phyloP scores from a whole-genome alignment of 805 yeast species.

The Lipomyces lipofer region DNA sequence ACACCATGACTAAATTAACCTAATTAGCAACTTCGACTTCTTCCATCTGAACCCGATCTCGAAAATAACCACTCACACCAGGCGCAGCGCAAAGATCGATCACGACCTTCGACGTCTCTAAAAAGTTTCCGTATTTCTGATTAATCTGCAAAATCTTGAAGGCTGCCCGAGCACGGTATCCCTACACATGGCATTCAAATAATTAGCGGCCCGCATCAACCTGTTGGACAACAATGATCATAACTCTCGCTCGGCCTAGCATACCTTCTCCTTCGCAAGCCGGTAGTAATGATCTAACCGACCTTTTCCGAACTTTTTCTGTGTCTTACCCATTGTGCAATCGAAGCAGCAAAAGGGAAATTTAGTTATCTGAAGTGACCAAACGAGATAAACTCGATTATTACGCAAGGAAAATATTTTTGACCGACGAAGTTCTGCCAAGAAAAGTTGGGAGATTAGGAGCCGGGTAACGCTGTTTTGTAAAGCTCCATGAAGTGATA shows the following conservation, averaged over 20 bases:
- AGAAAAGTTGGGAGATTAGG: slow-evolving; percentile 1
- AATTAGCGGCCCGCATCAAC: neutral
- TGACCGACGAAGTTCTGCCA: neutral
- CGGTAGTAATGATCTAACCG: slow-evolving; percentile 97
- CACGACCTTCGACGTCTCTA: slow-evolving; percentile 92
- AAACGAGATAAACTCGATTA: neutral
- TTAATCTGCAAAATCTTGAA: slow-evolving; percentile 93
- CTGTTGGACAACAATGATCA: neutral
- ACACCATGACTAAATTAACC: slow-evolving; percentile 76
- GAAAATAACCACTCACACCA: slow-evolving; percentile 47
- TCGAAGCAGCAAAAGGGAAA: neutral
- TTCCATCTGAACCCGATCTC: neutral
- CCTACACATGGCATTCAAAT: too few relatives aligned
- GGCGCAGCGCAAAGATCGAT: slow-evolving; percentile 99
- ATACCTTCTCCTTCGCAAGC: slow-evolving; percentile 85
- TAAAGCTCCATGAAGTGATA: too few relatives aligned
- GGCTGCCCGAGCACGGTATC: slow-evolving; percentile 98
- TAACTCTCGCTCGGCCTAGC: too few relatives aligned
- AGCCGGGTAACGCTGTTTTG: too few relatives aligned
- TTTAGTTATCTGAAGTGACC: neutral
- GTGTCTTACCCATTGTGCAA: slow-evolving; percentile 29
- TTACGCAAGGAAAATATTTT: slow-evolving; percentile 1
- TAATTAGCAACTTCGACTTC: slow-evolving; percentile 4
- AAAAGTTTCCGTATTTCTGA: slow-evolving; percentile 93
- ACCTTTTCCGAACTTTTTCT: slow-evolving; percentile 69